These are phyloP conservation scores for Scheffersomyces parashehatae DNA, from an alignment of 1,139 yeast species.

Conservation along the genomic window DNA sequence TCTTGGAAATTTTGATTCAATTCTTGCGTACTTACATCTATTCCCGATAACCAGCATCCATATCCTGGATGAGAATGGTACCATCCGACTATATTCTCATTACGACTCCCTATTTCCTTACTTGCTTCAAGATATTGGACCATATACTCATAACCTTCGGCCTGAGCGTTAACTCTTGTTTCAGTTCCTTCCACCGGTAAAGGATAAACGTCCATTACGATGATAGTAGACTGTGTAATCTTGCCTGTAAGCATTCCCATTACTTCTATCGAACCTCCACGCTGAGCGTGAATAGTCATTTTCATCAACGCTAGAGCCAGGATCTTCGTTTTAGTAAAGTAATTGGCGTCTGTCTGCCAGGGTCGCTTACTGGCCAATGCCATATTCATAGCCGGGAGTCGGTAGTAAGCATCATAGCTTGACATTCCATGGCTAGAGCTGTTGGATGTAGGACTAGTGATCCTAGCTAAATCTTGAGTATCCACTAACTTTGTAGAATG, in stretches of 20 bases:
- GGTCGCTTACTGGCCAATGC: slow-evolving; percentile 26
- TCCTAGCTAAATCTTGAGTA: neutral
- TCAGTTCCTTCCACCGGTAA: slow-evolving; percentile 96
- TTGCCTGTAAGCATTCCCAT: slow-evolving; percentile 96
- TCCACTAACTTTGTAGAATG: neutral
- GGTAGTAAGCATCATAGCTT: slow-evolving; percentile 5
- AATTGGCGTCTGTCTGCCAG: slow-evolving; percentile 52
- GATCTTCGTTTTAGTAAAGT: slow-evolving; percentile 65
- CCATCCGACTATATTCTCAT: slow-evolving; percentile 82
- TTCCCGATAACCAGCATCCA: slow-evolving; percentile 92
- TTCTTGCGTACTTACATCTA: slow-evolving; percentile 85
- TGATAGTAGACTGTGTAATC: slow-evolving; percentile 55
- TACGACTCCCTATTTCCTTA: slow-evolving; percentile 48
- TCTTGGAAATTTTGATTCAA: slow-evolving; percentile 87
- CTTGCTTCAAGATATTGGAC: slow-evolving; percentile 72
- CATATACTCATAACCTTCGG: slow-evolving; percentile 94
- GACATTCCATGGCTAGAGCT: neutral
- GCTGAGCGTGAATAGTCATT: slow-evolving; percentile 79
- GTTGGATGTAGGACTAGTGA: neutral
- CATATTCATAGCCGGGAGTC: slow-evolving; percentile 12
- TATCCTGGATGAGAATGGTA: slow-evolving; percentile 97
- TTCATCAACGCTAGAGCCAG: slow-evolving; percentile 77
- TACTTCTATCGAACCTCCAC: slow-evolving; percentile 88
- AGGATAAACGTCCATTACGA: slow-evolving; percentile 81
- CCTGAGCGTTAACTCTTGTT: slow-evolving; percentile 91